Percentiles rank a stretch among this genome's conserved stretches.
These are phyloP conservation scores for Leccinum uliginosum DNA, from an alignment of 768 basidiomycete species.

Conservation along the genomic window DNA sequence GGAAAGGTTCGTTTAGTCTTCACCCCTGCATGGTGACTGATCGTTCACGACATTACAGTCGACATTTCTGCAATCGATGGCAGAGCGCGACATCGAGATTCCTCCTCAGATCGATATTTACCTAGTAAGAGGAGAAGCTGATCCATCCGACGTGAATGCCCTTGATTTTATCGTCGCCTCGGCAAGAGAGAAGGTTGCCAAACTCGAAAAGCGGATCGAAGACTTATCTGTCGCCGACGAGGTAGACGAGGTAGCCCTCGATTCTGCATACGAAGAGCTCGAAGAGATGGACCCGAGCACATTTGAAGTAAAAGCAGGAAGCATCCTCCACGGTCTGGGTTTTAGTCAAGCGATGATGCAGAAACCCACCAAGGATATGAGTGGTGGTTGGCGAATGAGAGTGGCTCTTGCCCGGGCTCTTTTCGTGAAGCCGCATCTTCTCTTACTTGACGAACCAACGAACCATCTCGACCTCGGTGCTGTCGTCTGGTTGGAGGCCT, in stretches of 20 bases:
- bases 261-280: slow-evolving; percentile 89
- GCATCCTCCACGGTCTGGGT: slow-evolving; percentile 96
- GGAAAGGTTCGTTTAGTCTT: slow-evolving; percentile 70
- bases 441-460: slow-evolving; percentile 90
- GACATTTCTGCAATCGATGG: slow-evolving; percentile 93
- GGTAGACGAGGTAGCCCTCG: slow-evolving; percentile 84
- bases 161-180: slow-evolving; percentile 94
- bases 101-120: slow-evolving; percentile 97
- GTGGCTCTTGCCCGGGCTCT: slow-evolving; percentile 94
- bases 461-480: slow-evolving; percentile 96
- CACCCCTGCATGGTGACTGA: slow-evolving; percentile 1
- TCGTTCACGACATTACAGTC: slow-evolving; percentile 48
- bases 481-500: slow-evolving; percentile 98
- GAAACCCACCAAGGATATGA: slow-evolving; percentile 97
- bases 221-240: slow-evolving; percentile 86
- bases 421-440: slow-evolving; percentile 93
- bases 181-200: slow-evolving; percentile 88
- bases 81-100: slow-evolving; percentile 92
- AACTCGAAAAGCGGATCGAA: slow-evolving; percentile 90
- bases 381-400: slow-evolving; percentile 99
- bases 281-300: slow-evolving; percentile 95
- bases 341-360: slow-evolving; percentile 91
- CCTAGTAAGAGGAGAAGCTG: slow-evolving; percentile 92
- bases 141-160: slow-evolving; percentile 94
- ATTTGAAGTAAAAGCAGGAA: slow-evolving; percentile 93